Percentiles rank a stretch among this genome's conserved stretches.
Conservation (phyloP, 257 asterid genomes). For the Mitragyna speciosa region DNA sequence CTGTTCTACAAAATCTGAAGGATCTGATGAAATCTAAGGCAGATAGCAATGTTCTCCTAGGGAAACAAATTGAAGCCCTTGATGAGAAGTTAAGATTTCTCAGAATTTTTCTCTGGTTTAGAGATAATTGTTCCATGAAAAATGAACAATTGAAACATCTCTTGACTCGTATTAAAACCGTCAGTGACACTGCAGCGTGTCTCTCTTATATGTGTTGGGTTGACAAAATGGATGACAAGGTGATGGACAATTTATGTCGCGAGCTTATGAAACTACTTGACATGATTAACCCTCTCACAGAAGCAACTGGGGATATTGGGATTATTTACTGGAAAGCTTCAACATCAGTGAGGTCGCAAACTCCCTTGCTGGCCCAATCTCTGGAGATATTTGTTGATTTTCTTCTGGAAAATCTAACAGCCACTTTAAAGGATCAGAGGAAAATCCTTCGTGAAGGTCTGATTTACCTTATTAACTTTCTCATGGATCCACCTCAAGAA, state of each 20-base stretch:
- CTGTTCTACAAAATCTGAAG: neutral
- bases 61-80: neutral
- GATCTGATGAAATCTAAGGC: neutral
- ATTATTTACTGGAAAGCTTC: neutral
- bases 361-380: neutral
- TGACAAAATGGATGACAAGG: neutral
- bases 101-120: neutral
- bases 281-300: neutral
- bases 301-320: neutral
- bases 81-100: neutral
- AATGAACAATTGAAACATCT: neutral
- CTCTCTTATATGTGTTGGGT: neutral
- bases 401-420: neutral
- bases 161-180: neutral
- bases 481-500: neutral
- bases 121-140: neutral
- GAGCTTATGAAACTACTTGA: neutral
- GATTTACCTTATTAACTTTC: neutral
- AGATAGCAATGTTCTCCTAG: neutral
- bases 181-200: neutral
- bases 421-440: neutral
- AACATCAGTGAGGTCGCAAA: neutral
- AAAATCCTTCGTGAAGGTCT: neutral
- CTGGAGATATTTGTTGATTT: neutral
- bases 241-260: neutral